Evolutionary conservation across 2,329 filamentous ascomycete species (phyloP), one percentile per base, ranked within the genome.

Genomic region (Paramyrothecium sp.): DNA sequence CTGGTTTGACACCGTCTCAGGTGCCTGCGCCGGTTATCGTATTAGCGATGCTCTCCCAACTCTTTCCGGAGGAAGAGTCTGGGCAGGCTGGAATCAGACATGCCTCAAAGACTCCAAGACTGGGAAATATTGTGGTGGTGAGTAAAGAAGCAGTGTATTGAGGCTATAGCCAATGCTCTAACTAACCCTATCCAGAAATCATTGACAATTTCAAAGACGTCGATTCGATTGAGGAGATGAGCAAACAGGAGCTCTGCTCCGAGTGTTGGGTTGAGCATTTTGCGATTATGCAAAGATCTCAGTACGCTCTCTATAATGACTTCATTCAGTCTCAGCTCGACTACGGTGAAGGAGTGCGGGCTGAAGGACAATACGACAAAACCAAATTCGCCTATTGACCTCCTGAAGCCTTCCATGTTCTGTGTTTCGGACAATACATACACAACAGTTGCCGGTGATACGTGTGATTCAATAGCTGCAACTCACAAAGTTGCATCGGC

Each of bases 251-350:
- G 26, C 50, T 51, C 20, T 51, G 50, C 20, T 51, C 50, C 3
- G 55, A 62, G n/a, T 63, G 59, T 2, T 60, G 60, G 11, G 22
- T 62, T 10, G 53, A 34, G 1, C 57, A 60, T 0, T 50, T 63
- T 10, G 54, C 55, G 38, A 63, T 63, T 56, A 63, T 63, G 54
- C 60, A 61, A 26, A 49, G 51, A 3, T 62, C 57, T 38, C 51
- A 55, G 5, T 63, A 22, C 50, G 61, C 58, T 0, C 51, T 56
- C 46, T 63, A 63, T 22, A 49, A 30, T 5, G 23, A 19, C 2
- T 7, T 23, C n/a, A n/a, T n/a, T n/a, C n/a, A n/a, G n/a, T n/a
- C n/a, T n/a, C n/a, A n/a, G n/a, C n/a, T n/a, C n/a, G n/a, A n/a
- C n/a, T n/a, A n/a, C n/a, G n/a, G n/a, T n/a, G n/a, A n/a, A n/a